Conservation (phyloP, 2,329 filamentous ascomycete genomes). For the Aquanectria penicillioides region DNA sequence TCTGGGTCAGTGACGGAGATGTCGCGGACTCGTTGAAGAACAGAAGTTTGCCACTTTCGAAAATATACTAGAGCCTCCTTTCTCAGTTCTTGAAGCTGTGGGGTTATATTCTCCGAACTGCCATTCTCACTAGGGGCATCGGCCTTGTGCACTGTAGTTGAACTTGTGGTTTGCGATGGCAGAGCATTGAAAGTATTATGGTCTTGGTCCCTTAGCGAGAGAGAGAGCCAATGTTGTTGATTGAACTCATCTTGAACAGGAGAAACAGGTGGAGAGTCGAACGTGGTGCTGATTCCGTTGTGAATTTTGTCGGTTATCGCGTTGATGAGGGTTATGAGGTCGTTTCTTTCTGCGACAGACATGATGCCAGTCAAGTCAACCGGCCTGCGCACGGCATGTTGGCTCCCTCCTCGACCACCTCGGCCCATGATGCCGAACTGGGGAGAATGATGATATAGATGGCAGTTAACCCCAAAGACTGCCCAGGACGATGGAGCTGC, state of each 20-base stretch:
- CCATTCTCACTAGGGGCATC: slow-evolving; percentile 45
- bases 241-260: slow-evolving; percentile 44
- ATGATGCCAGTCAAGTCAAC: slow-evolving; percentile 63
- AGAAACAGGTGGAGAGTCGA: slow-evolving; percentile 57
- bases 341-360: slow-evolving; percentile 58
- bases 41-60: slow-evolving; percentile 79
- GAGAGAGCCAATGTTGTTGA: slow-evolving; percentile 48
- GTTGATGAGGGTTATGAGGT: slow-evolving; percentile 61
- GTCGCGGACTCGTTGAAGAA: slow-evolving; percentile 77
- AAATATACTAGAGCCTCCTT: slow-evolving; percentile 77
- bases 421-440: slow-evolving; percentile 49
- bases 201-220: slow-evolving; percentile 45
- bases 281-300: slow-evolving; percentile 60
- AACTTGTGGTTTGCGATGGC: too few relatives aligned
- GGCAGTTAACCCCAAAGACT: too few relatives aligned
- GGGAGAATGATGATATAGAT: neutral
- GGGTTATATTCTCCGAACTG: slow-evolving; percentile 49
- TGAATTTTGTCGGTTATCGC: slow-evolving; percentile 66
- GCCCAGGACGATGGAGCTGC: too few relatives aligned
- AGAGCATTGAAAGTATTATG: slow-evolving; percentile 27
- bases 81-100: slow-evolving; percentile 71
- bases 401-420: slow-evolving; percentile 47
- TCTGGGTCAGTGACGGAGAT: slow-evolving; percentile 63
- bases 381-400: slow-evolving; percentile 52
- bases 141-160: slow-evolving; percentile 32